Conservation (phyloP, 495 filamentous ascomycete species). For the Podospora appendiculata region DNA sequence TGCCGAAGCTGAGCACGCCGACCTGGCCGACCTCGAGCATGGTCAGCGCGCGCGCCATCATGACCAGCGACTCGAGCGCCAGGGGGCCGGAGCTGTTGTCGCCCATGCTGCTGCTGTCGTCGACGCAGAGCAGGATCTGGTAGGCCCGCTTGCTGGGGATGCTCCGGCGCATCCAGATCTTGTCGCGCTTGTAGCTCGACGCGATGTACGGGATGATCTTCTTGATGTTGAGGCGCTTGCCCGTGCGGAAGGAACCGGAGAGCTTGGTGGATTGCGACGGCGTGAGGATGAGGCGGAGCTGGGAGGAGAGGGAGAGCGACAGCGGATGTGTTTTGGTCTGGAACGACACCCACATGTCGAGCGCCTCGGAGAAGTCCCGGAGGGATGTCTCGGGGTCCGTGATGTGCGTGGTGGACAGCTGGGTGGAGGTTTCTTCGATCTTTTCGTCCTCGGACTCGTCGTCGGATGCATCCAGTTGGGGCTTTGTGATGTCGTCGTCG, state of each 20-base stretch:
- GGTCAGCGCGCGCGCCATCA: constrained; percentile 73
- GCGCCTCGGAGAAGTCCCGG: constrained; percentile 51
- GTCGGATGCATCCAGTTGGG: constrained; percentile 24
- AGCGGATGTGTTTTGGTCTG: constrained; percentile 76
- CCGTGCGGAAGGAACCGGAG: constrained; percentile 93
- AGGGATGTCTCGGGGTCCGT: constrained; percentile 31
- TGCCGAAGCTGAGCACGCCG: constrained; percentile 82
- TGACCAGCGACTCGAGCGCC: constrained; percentile 85
- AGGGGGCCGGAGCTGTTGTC: constrained; percentile 53
- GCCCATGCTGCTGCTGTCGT: constrained; percentile 90
- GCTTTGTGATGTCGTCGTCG: constrained; percentile 27
- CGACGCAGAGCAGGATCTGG: constrained; percentile 94
- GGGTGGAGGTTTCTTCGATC: constrained; percentile 62
- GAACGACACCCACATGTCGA: constrained; percentile 77
- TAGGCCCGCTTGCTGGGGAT: constrained; percentile 89
- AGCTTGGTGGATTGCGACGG: constrained; percentile 94
- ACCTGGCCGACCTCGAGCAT: constrained; percentile 93
- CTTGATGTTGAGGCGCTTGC: constrained; percentile 97
- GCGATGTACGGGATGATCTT: constrained; percentile 99
- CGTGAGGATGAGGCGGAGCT: constrained; percentile 88
- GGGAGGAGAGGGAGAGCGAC: constrained; percentile 80
- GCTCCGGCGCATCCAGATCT: constrained; percentile 96
- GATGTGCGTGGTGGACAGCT: constrained; percentile 66
- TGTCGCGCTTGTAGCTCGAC: constrained; percentile 94
- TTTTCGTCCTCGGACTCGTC: constrained; percentile 36